Evolutionary conservation across 345 rosid genomes (phyloP).

Genomic region (Pseudoturritis turrita): DNA sequence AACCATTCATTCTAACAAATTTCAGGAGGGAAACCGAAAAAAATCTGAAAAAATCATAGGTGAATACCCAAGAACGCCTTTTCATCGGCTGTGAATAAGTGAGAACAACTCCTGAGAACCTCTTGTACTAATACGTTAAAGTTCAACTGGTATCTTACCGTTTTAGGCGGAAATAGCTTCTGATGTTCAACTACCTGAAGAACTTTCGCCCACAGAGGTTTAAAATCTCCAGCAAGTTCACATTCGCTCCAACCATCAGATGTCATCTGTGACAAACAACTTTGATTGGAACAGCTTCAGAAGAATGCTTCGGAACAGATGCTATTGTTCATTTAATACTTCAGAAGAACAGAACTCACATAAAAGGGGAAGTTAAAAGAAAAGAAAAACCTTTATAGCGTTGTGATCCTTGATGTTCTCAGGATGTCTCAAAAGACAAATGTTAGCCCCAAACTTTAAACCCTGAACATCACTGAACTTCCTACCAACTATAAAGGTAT

Average conservation of each 20-base stretch:
- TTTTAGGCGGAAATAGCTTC: conserved; percentile 40
- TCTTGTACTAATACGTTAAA: conserved; percentile 62
- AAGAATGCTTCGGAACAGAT: conserved; percentile 49
- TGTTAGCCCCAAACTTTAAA: conserved; percentile 38
- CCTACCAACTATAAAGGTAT: conserved; percentile 80
- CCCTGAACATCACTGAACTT: conserved; percentile 59
- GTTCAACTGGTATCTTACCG: conserved; percentile 63
- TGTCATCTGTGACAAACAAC: conserved; percentile 37
- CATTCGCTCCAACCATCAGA: conserved; percentile 30
- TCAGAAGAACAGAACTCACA: conserved; percentile 34
- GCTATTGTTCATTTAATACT: conserved; percentile 48
- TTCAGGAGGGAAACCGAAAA: background rate
- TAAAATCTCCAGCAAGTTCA: conserved; percentile 35
- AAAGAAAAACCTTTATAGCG: conserved; percentile 62
- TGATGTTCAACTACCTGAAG: conserved; percentile 50
- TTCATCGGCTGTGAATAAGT: conserved; percentile 62
- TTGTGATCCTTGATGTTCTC: conserved; percentile 63
- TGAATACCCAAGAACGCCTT: conserved; percentile 53
- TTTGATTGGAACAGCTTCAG: conserved; percentile 61
- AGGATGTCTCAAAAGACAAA: conserved; percentile 68
- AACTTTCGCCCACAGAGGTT: conserved; percentile 50
- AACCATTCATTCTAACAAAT: background rate
- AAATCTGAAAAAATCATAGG: background rate
- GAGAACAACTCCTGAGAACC: conserved; percentile 51
- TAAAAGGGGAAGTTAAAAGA: background rate